Conservation (phyloP, 1,284 basidiomycete species). For the Bondarzewia mesenterica region DNA sequence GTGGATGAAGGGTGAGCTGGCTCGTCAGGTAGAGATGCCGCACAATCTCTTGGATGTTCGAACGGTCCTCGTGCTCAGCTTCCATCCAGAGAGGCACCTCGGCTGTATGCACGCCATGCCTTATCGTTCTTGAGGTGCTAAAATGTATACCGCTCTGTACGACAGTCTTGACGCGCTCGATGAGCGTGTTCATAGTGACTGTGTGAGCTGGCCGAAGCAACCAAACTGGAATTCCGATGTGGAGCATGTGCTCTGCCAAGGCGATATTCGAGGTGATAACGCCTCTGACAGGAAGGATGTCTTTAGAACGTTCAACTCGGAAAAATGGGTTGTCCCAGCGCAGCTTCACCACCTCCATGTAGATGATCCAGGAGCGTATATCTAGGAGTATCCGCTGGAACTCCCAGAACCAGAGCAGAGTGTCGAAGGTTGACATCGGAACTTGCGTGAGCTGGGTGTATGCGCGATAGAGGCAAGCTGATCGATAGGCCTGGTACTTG, state of each 20-base stretch:
- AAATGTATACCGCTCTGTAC: neutral
- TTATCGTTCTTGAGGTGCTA: neutral
- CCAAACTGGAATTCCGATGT: neutral
- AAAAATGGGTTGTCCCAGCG: neutral
- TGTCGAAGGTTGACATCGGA: neutral
- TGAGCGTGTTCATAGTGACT: neutral
- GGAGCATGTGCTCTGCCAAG: neutral
- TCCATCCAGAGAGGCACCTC: neutral
- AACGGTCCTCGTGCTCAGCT: neutral
- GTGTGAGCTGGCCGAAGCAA: neutral
- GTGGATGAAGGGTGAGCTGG: neutral
- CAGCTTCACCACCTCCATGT: neutral
- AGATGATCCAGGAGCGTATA: neutral
- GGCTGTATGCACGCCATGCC: neutral
- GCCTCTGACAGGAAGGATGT: neutral
- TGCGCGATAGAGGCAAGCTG: neutral
- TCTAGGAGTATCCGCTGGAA: neutral
- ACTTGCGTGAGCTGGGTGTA: neutral
- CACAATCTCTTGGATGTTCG: neutral
- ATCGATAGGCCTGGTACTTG: neutral
- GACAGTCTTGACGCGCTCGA: neutral
- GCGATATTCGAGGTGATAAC: neutral
- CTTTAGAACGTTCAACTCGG: neutral
- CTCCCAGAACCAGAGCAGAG: neutral
- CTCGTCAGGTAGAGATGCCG: neutral